These are phyloP conservation scores for Colletotrichum trifolii DNA, from an alignment of 2,329 filamentous ascomycete genomes.

Conservation along the genomic window DNA sequence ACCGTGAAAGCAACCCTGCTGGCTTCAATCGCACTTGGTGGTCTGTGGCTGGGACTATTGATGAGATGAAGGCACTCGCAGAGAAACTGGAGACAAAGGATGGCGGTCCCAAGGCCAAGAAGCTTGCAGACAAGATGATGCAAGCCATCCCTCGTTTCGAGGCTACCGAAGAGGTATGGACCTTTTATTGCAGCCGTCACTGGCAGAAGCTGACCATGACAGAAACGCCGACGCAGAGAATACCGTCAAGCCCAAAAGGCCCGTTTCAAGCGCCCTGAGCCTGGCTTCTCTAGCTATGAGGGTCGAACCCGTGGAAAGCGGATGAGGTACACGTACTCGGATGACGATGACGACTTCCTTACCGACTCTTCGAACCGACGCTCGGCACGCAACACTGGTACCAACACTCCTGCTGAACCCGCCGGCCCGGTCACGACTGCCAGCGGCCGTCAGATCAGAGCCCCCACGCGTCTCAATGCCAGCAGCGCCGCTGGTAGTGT, in stretches of 20 bases:
- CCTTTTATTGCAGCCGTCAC: background rate
- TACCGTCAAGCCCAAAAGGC: slow-evolving; percentile 89
- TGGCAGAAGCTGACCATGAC: slow-evolving; percentile 9
- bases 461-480: slow-evolving; percentile 72
- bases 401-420: slow-evolving; percentile 77
- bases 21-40: slow-evolving; percentile 85
- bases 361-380: slow-evolving; percentile 74
- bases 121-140: slow-evolving; percentile 80
- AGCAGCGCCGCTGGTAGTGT: slow-evolving; percentile 60
- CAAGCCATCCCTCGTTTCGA: slow-evolving; percentile 90
- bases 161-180: slow-evolving; percentile 83
- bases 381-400: slow-evolving; percentile 79
- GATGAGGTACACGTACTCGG: slow-evolving; percentile 95
- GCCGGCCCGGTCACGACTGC: slow-evolving; percentile 75
- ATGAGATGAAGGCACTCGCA: slow-evolving; percentile 81
- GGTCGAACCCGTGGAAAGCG: slow-evolving; percentile 95
- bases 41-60: slow-evolving; percentile 90
- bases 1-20: slow-evolving; percentile 89
- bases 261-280: slow-evolving; percentile 86
- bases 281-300: slow-evolving; percentile 93
- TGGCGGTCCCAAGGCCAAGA: slow-evolving; percentile 82
- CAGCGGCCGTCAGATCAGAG: slow-evolving; percentile 86
- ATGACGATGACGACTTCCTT: slow-evolving; percentile 80
- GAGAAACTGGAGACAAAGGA: slow-evolving; percentile 82
- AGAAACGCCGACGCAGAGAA: slow-evolving; percentile 94